Evolutionary conservation across 257 asterid genomes (phyloP).

Genomic region (Nemophila menziesii): DNA sequence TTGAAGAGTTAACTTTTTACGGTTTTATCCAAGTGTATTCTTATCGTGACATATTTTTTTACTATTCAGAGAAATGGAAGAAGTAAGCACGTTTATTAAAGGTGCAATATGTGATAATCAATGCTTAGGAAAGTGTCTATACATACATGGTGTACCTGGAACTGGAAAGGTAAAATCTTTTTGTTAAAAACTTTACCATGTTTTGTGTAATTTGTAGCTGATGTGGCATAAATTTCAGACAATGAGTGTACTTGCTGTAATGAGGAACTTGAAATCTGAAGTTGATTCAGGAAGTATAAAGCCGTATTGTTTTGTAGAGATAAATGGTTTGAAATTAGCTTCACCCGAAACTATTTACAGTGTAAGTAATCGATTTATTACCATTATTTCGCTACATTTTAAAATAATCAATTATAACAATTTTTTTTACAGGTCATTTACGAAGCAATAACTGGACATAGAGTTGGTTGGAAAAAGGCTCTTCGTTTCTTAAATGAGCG

Average conservation of each 20-base stretch:
- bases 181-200: not conserved
- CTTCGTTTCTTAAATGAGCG: conserved; percentile 66
- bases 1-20: not conserved
- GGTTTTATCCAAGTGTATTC: conserved; percentile 8
- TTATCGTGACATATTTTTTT: conserved; percentile 14
- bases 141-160: conserved; percentile 98
- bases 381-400: conserved; percentile 7
- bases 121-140: conserved; percentile 90
- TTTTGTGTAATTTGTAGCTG: not conserved
- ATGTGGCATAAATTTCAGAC: conserved; percentile 44
- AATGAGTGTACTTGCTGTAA: conserved; percentile 78
- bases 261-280: conserved; percentile 72
- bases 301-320: conserved; percentile 89
- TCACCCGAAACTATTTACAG: conserved; percentile 85
- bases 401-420: not conserved
- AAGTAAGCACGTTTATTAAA: conserved; percentile 69
- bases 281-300: conserved; percentile 66
- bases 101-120: conserved; percentile 85
- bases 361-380: conserved; percentile 26
- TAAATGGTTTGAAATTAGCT: conserved; percentile 90
- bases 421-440: conserved; percentile 75
- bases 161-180: conserved; percentile 75
- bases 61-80: conserved; percentile 69
- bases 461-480: conserved; percentile 94
- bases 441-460: conserved; percentile 80